Conservation (phyloP, 148 eudicot genomes). For the Rheum nobile region DNA sequence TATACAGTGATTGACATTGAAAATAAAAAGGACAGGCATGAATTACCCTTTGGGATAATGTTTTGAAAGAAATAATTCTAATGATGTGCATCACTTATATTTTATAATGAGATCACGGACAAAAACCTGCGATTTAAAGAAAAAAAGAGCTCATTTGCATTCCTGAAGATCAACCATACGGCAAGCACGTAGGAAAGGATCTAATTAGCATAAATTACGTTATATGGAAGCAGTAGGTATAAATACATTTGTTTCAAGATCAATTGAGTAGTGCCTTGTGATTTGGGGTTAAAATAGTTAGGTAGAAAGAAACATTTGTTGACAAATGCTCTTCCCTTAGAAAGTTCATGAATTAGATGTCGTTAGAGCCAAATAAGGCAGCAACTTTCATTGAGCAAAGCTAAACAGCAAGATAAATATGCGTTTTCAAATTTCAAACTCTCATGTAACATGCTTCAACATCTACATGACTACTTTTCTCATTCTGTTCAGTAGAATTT, state of each 20-base stretch:
- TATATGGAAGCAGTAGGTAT: background rate
- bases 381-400: background rate
- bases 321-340: background rate
- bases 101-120: background rate
- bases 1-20: background rate
- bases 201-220: background rate
- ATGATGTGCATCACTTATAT: background rate
- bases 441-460: background rate
- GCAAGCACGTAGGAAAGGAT: background rate
- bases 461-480: background rate
- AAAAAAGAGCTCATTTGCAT: background rate
- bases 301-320: background rate
- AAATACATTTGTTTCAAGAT: background rate
- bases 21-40: background rate
- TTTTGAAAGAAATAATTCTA: background rate
- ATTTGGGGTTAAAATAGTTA: background rate
- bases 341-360: background rate
- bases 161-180: background rate
- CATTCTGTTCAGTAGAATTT: background rate
- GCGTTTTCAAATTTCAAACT: background rate
- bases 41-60: background rate
- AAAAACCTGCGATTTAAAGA: background rate
- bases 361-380: background rate
- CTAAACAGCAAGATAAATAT: background rate
- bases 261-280: background rate